Evolutionary conservation across 257 asterid genomes (phyloP).

Genomic region (Nemophila menziesii): DNA sequence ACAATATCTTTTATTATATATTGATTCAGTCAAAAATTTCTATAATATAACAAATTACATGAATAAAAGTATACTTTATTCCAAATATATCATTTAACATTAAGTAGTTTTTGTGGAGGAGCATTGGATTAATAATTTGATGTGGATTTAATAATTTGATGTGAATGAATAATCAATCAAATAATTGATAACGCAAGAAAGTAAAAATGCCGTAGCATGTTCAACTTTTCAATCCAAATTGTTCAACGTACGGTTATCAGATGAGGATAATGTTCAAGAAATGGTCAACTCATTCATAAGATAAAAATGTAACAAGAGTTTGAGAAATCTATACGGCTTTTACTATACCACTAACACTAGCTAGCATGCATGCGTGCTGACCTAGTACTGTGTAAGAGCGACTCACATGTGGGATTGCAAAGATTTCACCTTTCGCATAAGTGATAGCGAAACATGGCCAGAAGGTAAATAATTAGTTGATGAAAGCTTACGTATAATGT

Average conservation of each 20-base stretch:
- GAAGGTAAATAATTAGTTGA: too few relatives aligned
- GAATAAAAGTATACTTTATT: neutral
- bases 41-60: neutral
- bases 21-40: neutral
- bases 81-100: too few relatives aligned
- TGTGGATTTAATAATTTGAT: too few relatives aligned
- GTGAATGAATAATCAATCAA: too few relatives aligned
- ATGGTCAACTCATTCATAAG: conserved; percentile 10
- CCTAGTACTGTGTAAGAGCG: conserved; percentile 8
- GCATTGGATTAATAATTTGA: too few relatives aligned
- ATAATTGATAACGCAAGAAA: too few relatives aligned
- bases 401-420: neutral
- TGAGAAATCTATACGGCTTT: conserved; percentile 23
- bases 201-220: conserved; percentile 10
- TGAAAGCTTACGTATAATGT: too few relatives aligned
- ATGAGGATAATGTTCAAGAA: conserved; percentile 13
- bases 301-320: conserved; percentile 1
- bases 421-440: too few relatives aligned
- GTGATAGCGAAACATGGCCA: too few relatives aligned
- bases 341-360: conserved; percentile 20
- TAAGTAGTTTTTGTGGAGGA: too few relatives aligned
- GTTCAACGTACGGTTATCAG: conserved; percentile 2
- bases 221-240: conserved; percentile 10
- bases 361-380: conserved; percentile 21
- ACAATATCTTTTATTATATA: too few relatives aligned